Evolutionary conservation across 2,329 filamentous ascomycete species (phyloP).

Genomic region (Westerdykella aurantiaca): DNA sequence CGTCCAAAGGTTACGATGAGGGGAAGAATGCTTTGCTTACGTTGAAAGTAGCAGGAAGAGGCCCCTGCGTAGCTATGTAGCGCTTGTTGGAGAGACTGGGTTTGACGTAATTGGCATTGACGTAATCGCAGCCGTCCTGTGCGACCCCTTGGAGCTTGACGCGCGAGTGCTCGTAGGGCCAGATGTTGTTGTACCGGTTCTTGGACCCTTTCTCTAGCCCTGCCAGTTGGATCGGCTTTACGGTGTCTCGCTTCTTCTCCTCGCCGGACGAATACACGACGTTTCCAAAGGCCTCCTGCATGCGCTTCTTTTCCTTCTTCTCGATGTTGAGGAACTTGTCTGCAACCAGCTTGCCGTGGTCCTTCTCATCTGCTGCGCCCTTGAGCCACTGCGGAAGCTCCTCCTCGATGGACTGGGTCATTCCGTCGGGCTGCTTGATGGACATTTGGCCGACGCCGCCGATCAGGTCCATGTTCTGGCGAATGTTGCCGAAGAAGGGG

Average conservation of each 20-base stretch:
- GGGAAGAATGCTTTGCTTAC: conserved; percentile 53
- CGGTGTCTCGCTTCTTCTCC: conserved; percentile 20
- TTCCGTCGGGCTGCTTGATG: conserved; percentile 52
- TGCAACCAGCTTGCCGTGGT: conserved; percentile 75
- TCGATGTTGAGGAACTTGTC: conserved; percentile 82
- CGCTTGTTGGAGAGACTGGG: conserved; percentile 77
- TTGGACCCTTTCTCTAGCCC: conserved; percentile 93
- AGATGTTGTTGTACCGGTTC: conserved; percentile 96
- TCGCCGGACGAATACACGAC: conserved; percentile 47
- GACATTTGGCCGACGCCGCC: conserved; percentile 82
- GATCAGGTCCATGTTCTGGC: conserved; percentile 92
- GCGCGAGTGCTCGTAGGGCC: conserved; percentile 89
- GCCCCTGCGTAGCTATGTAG: conserved; percentile 94
- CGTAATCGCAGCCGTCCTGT: conserved; percentile 75
- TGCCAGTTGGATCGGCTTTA: conserved; percentile 63
- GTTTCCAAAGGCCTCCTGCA: conserved; percentile 71
- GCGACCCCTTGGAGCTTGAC: conserved; percentile 69
- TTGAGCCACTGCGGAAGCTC: conserved; percentile 72
- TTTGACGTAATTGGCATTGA: conserved; percentile 87
- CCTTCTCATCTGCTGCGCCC: conserved; percentile 57
- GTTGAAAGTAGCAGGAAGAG: conserved; percentile 84
- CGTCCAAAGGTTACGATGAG: conserved; percentile 1
- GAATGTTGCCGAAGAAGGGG: conserved; percentile 92
- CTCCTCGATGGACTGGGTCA: conserved; percentile 45
- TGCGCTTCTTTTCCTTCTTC: conserved; percentile 78